Evolutionary conservation across 176 grass and related monocot species (phyloP), one percentile per base, ranked within the genome.

Genomic region (Carex myosuroides): DNA sequence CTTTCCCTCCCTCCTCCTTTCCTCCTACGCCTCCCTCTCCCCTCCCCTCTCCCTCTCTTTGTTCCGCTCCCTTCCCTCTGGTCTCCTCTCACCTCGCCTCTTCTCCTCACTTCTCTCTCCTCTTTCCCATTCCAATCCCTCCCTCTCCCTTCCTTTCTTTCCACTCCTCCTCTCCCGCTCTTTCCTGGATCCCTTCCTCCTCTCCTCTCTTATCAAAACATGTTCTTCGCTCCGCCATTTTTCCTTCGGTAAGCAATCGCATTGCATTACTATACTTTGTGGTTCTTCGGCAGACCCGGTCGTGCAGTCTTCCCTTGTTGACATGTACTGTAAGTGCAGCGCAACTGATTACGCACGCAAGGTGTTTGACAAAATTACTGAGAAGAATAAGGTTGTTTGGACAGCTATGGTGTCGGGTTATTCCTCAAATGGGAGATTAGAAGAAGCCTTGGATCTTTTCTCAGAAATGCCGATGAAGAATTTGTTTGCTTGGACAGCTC

Each of bases 241-340:
- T 11, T 71, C 76, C 57, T 81, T 94, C 4, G 91, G 95, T 35
- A 98, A 85, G 75, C 95, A 98, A 86, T 84, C 87, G 0, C 95
- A 98, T 41, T 87, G 79, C 18, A 61, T 90, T 37, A 92, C 91
- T 67, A 17, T 79, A 3, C 21, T 79, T 1, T 95, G 80, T 20
- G 86, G 88, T 0, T 91, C 91, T 73, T 87, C 52, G 22, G 24
- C 35, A 0, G 92, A 98, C n/a, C 64, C 82, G 18, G 88, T 98
- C 1, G 85, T 93, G 13, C 94, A 90, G 79, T 98, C 92, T 2
- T 94, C 95, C 0, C 89, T 98, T 41, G 35, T 94, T 4, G 89
- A 98, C 37, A 98, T 98, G 95, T 98, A 94, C 70, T 93, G 90
- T 54, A 94, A 94, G 54, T 93, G 95, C 24, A 82, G 88, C 14